These are phyloP conservation scores for Rhinocladiella mackenziei DNA, from an alignment of 2,329 filamentous ascomycete species.

Conservation along the genomic window DNA sequence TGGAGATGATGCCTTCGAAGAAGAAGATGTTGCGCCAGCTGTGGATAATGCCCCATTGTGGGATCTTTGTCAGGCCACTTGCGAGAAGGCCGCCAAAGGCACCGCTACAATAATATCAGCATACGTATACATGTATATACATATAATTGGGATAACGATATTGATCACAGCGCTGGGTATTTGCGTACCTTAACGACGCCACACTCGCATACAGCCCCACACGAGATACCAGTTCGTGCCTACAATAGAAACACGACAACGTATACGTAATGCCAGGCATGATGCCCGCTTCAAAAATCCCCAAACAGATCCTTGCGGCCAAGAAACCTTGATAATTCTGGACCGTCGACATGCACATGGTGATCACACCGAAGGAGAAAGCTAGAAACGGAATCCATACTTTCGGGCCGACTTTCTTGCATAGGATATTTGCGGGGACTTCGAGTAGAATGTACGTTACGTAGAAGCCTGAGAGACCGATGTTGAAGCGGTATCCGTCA, in stretches of 20 bases:
- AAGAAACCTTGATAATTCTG: neutral
- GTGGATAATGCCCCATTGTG: constrained; percentile 43
- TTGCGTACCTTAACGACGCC: neutral
- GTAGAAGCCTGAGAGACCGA: constrained; percentile 56
- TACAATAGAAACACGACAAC: constrained; percentile 42
- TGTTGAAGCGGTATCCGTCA: constrained; percentile 41
- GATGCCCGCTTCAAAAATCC: constrained; percentile 38
- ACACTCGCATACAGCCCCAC: neutral
- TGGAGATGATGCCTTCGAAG: constrained; percentile 46
- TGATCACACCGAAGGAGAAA: constrained; percentile 1
- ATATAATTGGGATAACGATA: too few relatives aligned
- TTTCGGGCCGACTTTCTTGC: constrained; percentile 63
- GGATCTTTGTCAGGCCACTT: constrained; percentile 49
- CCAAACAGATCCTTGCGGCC: constrained; percentile 46
- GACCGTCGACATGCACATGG: neutral
- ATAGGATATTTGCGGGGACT: constrained; percentile 67
- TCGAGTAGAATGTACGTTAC: constrained; percentile 57
- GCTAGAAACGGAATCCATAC: constrained; percentile 33
- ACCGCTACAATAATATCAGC: too few relatives aligned
- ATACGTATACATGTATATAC: too few relatives aligned
- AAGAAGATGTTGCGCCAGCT: constrained; percentile 54
- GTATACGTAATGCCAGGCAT: constrained; percentile 43
- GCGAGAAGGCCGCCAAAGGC: constrained; percentile 51
- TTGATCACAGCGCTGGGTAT: too few relatives aligned
- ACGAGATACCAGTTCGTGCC: neutral